Base-by-base conservation (phyloP, 805 yeast genomes). In the Candida glaebosa region DNA sequence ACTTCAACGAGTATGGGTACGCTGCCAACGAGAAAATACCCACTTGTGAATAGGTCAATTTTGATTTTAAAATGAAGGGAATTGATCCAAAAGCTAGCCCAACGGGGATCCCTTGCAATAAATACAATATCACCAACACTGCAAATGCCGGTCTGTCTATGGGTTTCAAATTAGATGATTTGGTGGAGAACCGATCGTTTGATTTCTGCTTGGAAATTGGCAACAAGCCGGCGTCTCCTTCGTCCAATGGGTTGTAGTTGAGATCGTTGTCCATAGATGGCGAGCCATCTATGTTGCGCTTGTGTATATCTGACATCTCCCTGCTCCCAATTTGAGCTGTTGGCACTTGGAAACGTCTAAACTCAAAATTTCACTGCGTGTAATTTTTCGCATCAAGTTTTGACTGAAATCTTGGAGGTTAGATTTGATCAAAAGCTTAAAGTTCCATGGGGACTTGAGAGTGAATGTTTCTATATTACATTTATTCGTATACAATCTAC, bases 341-440 rank as follows among this genome's bases (percentile, higher is more conserved):
- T 91, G 42, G 87, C 77, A 66, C 90, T 96, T 69, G 99, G 99
- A 96, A 93, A 93, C 42, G 98, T 96, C 63, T 93, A 87, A 73
- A 85, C 93, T 80, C 93, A 99, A 63, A 93, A 79, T 72, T 84
- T 90, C 69, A 81, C 80, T 56, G 96, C 96, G 65, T 93, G n/a
- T n/a, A n/a, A n/a, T n/a, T n/a, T n/a, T n/a, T n/a, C n/a, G n/a
- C n/a, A n/a, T n/a, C n/a, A n/a, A n/a, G n/a, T n/a, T n/a, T n/a
- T n/a, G n/a, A n/a, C n/a, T n/a, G n/a, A n/a, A n/a, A n/a, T n/a
- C n/a, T n/a, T n/a, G n/a, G n/a, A n/a, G n/a, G n/a, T n/a, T n/a
- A n/a, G n/a, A n/a, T n/a, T n/a, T n/a, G n/a, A n/a, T n/a, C n/a
- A n/a, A n/a, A n/a, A n/a, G n/a, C n/a, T n/a, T n/a, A n/a, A n/a